A percentile compares a stretch with the other conserved stretches of the same genome.
Conservation (phyloP, 164 flowering plant genomes). For the Berberis thunbergii region DNA sequence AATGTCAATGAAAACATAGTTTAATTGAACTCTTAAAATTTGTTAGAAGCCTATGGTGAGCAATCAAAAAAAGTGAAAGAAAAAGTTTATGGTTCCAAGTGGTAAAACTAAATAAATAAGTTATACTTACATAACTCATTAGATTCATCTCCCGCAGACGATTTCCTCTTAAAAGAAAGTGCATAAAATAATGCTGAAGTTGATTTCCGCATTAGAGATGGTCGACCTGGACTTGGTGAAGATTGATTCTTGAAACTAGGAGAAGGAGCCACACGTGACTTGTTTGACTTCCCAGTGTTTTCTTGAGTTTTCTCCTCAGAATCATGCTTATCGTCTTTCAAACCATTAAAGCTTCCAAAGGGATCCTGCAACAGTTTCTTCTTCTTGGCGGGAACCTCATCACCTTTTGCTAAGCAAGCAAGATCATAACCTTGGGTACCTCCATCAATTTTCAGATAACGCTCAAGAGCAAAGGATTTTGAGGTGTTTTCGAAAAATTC, state of each 20-base stretch:
- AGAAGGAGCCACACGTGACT: constrained; percentile 40
- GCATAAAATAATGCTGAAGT: constrained; percentile 35
- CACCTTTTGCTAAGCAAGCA: constrained; percentile 37
- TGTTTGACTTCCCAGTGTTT: constrained; percentile 26
- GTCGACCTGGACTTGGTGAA: constrained; percentile 22
- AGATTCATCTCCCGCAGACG: constrained; percentile 65
- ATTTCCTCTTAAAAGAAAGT: constrained; percentile 72
- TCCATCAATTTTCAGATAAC: constrained; percentile 55
- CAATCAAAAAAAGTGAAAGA: neutral
- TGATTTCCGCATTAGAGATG: constrained; percentile 44
- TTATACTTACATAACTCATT: constrained; percentile 42
- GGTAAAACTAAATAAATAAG: neutral
- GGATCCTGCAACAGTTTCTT: constrained; percentile 39
- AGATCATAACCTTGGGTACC: constrained; percentile 43
- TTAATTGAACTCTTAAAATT: too few relatives aligned
- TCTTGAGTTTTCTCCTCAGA: constrained; percentile 40
- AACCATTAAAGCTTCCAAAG: constrained; percentile 49
- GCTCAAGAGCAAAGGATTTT: constrained; percentile 17
- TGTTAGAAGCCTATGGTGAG: neutral
- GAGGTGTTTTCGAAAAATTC: constrained; percentile 48
- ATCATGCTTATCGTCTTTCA: constrained; percentile 39
- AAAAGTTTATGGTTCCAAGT: neutral
- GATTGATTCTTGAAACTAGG: constrained; percentile 47
- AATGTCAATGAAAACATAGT: too few relatives aligned
- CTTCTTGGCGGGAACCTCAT: constrained; percentile 34